Percentiles rank a stretch among this genome's conserved stretches.
phyloP scores from a whole-genome alignment of 164 flowering plant species.

The Tetracentron sinense region DNA sequence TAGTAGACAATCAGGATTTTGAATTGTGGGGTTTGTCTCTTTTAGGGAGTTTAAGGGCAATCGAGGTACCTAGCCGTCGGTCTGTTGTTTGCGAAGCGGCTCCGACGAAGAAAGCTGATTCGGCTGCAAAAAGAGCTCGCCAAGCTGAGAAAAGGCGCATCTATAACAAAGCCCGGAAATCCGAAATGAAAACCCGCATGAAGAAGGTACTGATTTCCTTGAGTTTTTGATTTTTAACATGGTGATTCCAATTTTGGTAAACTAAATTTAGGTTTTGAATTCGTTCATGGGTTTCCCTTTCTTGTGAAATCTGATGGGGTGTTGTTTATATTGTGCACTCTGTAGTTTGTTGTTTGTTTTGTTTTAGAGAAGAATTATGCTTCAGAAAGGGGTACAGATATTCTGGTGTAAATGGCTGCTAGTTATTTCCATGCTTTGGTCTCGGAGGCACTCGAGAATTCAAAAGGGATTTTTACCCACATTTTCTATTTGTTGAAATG shows the following conservation, averaged over 20 bases:
- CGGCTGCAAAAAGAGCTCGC: slow-evolving; percentile 84
- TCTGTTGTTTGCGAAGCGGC: slow-evolving; percentile 76
- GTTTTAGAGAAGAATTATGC: not conserved
- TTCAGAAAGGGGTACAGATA: not conserved
- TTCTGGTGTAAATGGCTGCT: not conserved
- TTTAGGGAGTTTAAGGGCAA: slow-evolving; percentile 40
- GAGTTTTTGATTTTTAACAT: too few relatives aligned
- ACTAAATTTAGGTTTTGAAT: not conserved
- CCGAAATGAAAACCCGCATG: slow-evolving; percentile 79
- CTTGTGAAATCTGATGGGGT: not conserved
- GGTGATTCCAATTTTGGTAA: too few relatives aligned
- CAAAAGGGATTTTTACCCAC: too few relatives aligned
- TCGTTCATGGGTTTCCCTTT: not conserved
- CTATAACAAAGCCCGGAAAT: slow-evolving; percentile 67
- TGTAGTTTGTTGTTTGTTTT: too few relatives aligned
- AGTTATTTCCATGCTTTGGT: not conserved
- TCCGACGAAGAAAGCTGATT: slow-evolving; percentile 62
- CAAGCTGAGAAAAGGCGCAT: slow-evolving; percentile 90
- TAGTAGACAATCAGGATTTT: slow-evolving; percentile 1
- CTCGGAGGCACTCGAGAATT: too few relatives aligned
- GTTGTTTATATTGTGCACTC: too few relatives aligned
- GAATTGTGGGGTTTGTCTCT: slow-evolving; percentile 9
- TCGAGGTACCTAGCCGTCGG: slow-evolving; percentile 33
- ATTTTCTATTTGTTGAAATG: too few relatives aligned
- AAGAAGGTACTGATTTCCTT: slow-evolving; percentile 97